A percentile compares a stretch with the other conserved stretches of the same genome.
Conservation (phyloP, 1,284 basidiomycete genomes). For the Ganoderma sinense region DNA sequence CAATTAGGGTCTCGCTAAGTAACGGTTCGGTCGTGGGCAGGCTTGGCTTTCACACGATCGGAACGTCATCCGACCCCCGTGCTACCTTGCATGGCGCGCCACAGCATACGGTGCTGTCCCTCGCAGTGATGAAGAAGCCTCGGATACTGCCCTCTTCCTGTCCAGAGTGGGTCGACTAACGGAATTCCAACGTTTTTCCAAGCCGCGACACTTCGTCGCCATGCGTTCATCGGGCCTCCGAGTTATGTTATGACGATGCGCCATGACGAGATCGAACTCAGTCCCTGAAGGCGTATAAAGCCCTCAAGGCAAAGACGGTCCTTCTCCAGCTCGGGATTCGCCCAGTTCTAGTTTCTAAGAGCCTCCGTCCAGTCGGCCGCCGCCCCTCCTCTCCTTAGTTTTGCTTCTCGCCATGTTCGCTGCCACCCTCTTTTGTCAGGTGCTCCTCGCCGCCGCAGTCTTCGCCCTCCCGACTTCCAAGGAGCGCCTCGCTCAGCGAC, state of each 20-base stretch:
- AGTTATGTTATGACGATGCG: no score
- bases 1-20: neutral
- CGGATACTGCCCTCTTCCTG: neutral
- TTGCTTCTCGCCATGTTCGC: conserved; percentile 22
- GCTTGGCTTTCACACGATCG: neutral
- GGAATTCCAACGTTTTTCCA: neutral
- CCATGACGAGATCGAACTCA: neutral
- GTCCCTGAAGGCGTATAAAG: neutral
- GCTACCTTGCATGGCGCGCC: neutral
- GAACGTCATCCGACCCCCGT: neutral
- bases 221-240: neutral
- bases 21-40: neutral
- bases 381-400: conserved; percentile 19
- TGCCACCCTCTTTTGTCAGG: conserved; percentile 28
- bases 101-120: neutral
- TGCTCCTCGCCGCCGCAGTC: conserved; percentile 32
- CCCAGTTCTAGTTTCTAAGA: conserved; percentile 26
- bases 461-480: conserved; percentile 28
- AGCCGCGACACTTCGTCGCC: no score
- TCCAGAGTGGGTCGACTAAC: neutral
- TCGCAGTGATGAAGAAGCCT: conserved; percentile 3
- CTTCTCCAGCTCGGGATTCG: neutral
- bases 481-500: conserved; percentile 15
- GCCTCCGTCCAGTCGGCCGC: conserved; percentile 17
- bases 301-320: neutral